Base-by-base conservation (phyloP, 768 basidiomycete genomes). In the Leucocoprinus sp. region DNA sequence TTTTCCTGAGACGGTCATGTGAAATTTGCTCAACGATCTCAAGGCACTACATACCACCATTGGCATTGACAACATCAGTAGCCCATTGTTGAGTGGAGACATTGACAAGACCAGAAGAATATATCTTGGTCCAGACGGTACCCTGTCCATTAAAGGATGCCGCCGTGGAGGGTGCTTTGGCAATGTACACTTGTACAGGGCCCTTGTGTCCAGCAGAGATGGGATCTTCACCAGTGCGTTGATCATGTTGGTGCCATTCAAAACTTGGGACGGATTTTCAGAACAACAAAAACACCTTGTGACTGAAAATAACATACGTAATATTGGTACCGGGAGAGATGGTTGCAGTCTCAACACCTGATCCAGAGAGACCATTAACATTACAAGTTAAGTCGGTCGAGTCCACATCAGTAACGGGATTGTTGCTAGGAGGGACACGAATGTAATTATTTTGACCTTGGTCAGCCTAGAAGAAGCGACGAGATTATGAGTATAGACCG, bases 161-260 rank as follows among this genome's bases (percentile, higher is more conserved):
- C 31, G 59, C 66, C 19, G 60, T 60, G 17, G 49, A 33, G 0
- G 72, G 69, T 14, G 71, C 74, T 53, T 74, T 72, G 45, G 74
- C 74, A 48, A 75, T 61, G 53, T 72, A 75, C 18, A 75, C 71
- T 38, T 70, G 65, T 6, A 72, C 71, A 15, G 71, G 63, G 3
- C 74, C 74, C 52, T 73, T 73, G 63, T 75, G 74, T 5, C 74
- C 73, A 19, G 56, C 63, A 22, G 73, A 68, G 49, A 75, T 72
- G 12, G 73, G 58, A 51, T 74, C 72, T 53, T 76, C 74, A 27
- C 74, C 73, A 1, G 72, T 75, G 15, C 74, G 69, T 48, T 73
- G 70, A 6, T 54, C 73, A 45, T 75, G 73, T 53, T 75, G 74
- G 52, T 76, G 74, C 74, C 74, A 75, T 54, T 75, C 74, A 35